Evolutionary conservation across 345 rosid species (phyloP).

Genomic region (Erysimum cheiranthoides): DNA sequence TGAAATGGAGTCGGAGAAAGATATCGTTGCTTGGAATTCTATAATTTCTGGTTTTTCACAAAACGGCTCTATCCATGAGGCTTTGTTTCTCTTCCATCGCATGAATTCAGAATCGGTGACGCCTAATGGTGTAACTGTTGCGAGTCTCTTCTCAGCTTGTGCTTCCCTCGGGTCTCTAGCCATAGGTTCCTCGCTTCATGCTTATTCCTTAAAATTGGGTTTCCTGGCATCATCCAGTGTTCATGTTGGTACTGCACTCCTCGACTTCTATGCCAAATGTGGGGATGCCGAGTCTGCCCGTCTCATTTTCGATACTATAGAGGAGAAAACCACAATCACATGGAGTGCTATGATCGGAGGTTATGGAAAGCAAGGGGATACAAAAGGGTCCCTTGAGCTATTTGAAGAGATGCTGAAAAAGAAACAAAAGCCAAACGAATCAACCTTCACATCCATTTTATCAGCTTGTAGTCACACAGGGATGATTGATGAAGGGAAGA

Average conservation of each 20-base stretch:
- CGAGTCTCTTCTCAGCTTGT: conserved; percentile 70
- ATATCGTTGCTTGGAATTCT: conserved; percentile 81
- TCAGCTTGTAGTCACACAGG: conserved; percentile 84
- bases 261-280: conserved; percentile 85
- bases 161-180: conserved; percentile 62
- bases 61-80: conserved; percentile 61
- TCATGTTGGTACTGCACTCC: conserved; percentile 78
- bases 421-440: conserved; percentile 63
- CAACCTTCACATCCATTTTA: conserved; percentile 73
- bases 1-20: conserved; percentile 56
- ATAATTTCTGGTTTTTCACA: conserved; percentile 84
- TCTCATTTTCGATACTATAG: conserved; percentile 59
- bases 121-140: conserved; percentile 89
- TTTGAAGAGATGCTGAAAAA: conserved; percentile 66
- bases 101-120: conserved; percentile 58
- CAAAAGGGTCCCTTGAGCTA: conserved; percentile 56
- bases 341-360: conserved; percentile 93
- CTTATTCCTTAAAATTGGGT: conserved; percentile 58
- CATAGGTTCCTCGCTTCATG: conserved; percentile 76
- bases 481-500: conserved; percentile 81
- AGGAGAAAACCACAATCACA: conserved; percentile 64
- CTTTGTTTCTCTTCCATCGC: conserved; percentile 59
- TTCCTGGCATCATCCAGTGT: conserved; percentile 60
- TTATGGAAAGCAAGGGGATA: conserved; percentile 69
- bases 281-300: conserved; percentile 76